These are phyloP conservation scores for Xylaria curta DNA, from an alignment of 495 filamentous ascomycete species.

Conservation along the genomic window DNA sequence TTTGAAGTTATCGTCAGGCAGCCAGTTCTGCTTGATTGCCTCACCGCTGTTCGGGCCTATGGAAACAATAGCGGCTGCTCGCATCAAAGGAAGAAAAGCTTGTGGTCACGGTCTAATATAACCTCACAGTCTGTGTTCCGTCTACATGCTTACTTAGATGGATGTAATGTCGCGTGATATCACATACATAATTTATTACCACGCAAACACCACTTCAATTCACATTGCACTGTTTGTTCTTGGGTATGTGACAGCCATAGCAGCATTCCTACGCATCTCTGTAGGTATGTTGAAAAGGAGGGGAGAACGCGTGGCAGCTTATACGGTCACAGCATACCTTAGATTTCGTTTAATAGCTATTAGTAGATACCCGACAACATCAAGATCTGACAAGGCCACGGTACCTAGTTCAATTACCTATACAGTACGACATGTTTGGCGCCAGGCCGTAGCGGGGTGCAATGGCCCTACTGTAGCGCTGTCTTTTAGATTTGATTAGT, in stretches of 20 bases:
- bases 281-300: background rate
- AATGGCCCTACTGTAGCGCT: background rate
- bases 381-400: too few species aligned
- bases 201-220: background rate
- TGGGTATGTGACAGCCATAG: background rate
- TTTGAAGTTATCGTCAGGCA: background rate
- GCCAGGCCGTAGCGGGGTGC: background rate
- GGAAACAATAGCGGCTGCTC: background rate
- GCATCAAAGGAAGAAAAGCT: conserved; percentile 3
- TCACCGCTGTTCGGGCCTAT: background rate
- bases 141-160: background rate
- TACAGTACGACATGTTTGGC: background rate
- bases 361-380: too few species aligned
- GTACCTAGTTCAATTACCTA: too few species aligned
- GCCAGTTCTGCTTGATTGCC: background rate
- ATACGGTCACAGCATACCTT: too few species aligned
- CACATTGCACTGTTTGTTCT: background rate
- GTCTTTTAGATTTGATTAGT: background rate
- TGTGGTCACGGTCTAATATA: background rate
- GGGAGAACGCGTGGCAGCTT: background rate
- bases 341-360: too few species aligned
- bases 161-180: conserved; percentile 1
- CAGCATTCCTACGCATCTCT: background rate
- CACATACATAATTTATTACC: background rate
- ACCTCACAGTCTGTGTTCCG: background rate